Conservation (phyloP, 1,284 basidiomycete species). For the Coniophora puteana region DNA sequence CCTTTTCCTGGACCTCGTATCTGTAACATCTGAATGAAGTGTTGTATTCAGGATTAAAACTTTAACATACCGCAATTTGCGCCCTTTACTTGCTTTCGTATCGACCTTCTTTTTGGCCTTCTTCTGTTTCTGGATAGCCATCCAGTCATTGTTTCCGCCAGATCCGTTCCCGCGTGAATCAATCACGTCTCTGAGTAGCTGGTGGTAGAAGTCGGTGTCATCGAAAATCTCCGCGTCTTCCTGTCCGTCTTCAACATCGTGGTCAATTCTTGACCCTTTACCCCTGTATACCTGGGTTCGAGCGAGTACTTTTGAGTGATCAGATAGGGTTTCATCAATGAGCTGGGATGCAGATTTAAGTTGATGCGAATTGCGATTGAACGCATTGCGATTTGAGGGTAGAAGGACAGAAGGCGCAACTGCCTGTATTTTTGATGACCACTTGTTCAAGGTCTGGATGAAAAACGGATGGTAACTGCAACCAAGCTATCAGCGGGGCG, state of each 20-base stretch:
- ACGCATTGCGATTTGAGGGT: conserved; percentile 63
- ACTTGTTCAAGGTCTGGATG: conserved; percentile 79
- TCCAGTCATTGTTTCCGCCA: conserved; percentile 53
- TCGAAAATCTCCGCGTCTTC: conserved; percentile 67
- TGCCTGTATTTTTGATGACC: conserved; percentile 91
- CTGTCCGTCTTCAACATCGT: conserved; percentile 23
- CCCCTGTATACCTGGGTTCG: conserved; percentile 54
- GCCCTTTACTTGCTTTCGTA: conserved; percentile 90
- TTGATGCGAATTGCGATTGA: conserved; percentile 48
- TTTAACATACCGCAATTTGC: conserved; percentile 67
- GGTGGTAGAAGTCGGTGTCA: conserved; percentile 90
- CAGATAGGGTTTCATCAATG: conserved; percentile 65
- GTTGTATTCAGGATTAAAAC: neutral
- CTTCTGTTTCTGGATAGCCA: conserved; percentile 60
- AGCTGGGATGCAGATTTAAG: conserved; percentile 63
- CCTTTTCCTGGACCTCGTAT: conserved; percentile 90
- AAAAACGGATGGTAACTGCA: conserved; percentile 66
- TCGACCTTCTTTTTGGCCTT: conserved; percentile 83
- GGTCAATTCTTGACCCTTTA: conserved; percentile 41
- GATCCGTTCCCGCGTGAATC: conserved; percentile 53
- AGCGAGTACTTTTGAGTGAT: conserved; percentile 51
- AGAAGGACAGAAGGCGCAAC: conserved; percentile 77
- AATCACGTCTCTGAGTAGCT: conserved; percentile 85
- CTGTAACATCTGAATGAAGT: conserved; percentile 34
- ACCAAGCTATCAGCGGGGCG: conserved; percentile 8